A percentile compares a stretch with the other conserved stretches of the same genome.
These are phyloP conservation scores for Plasmodium inui DNA, from an alignment of 169 alveolate species.

Conservation along the genomic window DNA sequence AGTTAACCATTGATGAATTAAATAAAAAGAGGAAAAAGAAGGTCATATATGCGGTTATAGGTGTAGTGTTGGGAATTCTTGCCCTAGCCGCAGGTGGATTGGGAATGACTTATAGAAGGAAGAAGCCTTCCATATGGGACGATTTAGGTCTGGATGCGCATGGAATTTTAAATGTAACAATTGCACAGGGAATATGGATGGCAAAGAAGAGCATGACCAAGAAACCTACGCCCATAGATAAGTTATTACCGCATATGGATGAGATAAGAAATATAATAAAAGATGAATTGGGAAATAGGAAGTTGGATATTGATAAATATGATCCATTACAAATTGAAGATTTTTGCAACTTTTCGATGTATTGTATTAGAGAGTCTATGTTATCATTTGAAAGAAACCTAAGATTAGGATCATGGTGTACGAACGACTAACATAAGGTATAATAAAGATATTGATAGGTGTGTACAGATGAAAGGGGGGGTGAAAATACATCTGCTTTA, in stretches of 20 bases:
- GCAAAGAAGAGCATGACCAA: constrained; percentile 9
- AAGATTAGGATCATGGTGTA: background rate
- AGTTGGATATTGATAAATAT: constrained; percentile 3
- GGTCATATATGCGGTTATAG: background rate
- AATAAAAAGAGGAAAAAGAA: background rate
- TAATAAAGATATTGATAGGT: background rate
- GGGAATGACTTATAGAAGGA: background rate
- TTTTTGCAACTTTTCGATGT: constrained; percentile 7
- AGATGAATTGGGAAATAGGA: constrained; percentile 2
- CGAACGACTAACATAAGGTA: background rate
- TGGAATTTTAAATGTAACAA: constrained; percentile 15
- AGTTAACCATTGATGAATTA: background rate
- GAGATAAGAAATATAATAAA: background rate
- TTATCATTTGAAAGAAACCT: constrained; percentile 2
- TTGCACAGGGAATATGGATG: constrained; percentile 3
- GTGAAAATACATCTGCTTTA: background rate
- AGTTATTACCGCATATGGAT: constrained; percentile 1
- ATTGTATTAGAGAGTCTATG: background rate
- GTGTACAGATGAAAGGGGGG: background rate
- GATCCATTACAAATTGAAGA: constrained; percentile 11
- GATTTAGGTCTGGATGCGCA: constrained; percentile 12
- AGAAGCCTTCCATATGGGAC: constrained; percentile 11
- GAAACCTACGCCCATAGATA: background rate
- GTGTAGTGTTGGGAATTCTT: background rate
- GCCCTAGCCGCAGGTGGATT: background rate